These are phyloP conservation scores for Lentithecium fluviatile DNA, from an alignment of 495 filamentous ascomycete species.

Conservation along the genomic window DNA sequence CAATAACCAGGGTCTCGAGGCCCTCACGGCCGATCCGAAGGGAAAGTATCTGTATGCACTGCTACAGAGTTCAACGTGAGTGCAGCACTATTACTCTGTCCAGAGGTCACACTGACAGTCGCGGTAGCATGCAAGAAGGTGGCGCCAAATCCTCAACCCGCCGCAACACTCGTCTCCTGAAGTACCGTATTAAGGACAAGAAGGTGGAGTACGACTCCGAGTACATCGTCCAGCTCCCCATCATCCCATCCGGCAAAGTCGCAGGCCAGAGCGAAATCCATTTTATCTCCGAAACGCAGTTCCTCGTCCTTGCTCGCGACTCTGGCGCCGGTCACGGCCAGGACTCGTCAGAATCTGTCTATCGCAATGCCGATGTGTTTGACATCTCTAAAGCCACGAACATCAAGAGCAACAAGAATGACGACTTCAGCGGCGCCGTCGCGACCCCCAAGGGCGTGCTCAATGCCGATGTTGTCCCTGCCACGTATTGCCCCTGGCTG, in stretches of 20 bases:
- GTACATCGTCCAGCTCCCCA: slow-evolving; percentile 67
- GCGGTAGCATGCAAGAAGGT: slow-evolving; percentile 43
- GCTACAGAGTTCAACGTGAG: slow-evolving; percentile 60
- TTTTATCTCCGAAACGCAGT: slow-evolving; percentile 61
- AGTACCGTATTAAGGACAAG: slow-evolving; percentile 57
- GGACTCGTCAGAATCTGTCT: slow-evolving; percentile 53
- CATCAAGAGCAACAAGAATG: slow-evolving; percentile 56
- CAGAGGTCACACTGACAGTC: not conserved
- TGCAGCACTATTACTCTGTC: not conserved
- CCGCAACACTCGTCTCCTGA: slow-evolving; percentile 59
- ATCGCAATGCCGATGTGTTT: slow-evolving; percentile 74
- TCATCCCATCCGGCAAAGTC: slow-evolving; percentile 51
- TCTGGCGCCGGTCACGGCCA: slow-evolving; percentile 60
- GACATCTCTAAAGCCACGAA: slow-evolving; percentile 66
- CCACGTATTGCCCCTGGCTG: slow-evolving; percentile 66
- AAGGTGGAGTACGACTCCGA: slow-evolving; percentile 54
- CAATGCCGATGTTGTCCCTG: slow-evolving; percentile 57
- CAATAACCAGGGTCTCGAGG: slow-evolving; percentile 81
- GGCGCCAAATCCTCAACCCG: slow-evolving; percentile 55
- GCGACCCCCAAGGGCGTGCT: slow-evolving; percentile 56
- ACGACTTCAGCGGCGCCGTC: slow-evolving; percentile 53
- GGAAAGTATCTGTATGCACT: slow-evolving; percentile 66
- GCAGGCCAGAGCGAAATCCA: slow-evolving; percentile 75
- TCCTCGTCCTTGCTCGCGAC: slow-evolving; percentile 70
- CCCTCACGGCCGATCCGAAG: slow-evolving; percentile 61